Conservation (phyloP, 371 early-diverging fungal genomes). For the Mortierella sp. region DNA sequence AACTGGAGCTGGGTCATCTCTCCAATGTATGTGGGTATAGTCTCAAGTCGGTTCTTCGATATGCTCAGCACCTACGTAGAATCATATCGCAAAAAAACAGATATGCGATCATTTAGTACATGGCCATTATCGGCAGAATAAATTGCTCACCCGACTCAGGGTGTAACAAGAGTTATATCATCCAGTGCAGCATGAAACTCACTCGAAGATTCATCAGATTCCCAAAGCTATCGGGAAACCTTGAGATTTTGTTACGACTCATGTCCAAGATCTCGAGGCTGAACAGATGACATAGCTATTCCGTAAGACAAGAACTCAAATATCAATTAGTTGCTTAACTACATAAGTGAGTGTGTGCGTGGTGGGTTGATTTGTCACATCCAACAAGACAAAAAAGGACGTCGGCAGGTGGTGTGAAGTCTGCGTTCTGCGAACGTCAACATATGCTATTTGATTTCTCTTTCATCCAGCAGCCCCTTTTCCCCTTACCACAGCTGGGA, state of each 20-base stretch:
- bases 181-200: background rate
- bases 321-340: background rate
- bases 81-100: background rate
- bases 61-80: constrained; percentile 47
- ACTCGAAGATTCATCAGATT: constrained; percentile 52
- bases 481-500: constrained; percentile 50
- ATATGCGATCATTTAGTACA: background rate
- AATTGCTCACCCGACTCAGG: background rate
- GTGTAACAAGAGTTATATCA: background rate
- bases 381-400: background rate
- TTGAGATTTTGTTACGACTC: constrained; percentile 57
- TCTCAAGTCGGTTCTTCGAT: constrained; percentile 46
- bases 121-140: background rate
- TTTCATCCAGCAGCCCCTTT: background rate
- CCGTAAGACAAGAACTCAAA: background rate
- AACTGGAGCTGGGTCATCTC: constrained; percentile 49
- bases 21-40: constrained; percentile 49
- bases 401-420: background rate
- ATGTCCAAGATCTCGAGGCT: constrained; percentile 54
- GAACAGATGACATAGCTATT: constrained; percentile 46
- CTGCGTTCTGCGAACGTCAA: background rate
- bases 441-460: background rate
- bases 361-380: background rate
- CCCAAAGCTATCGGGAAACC: constrained; percentile 49
- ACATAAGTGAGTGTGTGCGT: background rate